These are phyloP conservation scores for Blastocystis sp. DNA, from an alignment of 352 stramenopile species.

Conservation along the genomic window DNA sequence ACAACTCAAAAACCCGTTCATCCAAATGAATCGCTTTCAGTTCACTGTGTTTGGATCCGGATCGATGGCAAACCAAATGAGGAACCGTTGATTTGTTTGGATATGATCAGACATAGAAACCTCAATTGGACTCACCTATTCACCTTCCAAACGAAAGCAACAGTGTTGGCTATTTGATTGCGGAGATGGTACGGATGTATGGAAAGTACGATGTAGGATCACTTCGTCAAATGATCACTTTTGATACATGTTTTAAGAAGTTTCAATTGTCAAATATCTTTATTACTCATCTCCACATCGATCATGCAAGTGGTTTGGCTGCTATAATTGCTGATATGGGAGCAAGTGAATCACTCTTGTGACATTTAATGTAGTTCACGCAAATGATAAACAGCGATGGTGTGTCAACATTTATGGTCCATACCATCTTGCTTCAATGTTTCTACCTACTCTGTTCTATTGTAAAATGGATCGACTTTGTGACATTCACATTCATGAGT, in stretches of 20 bases:
- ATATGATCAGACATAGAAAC: background rate
- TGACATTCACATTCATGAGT: constrained; percentile 46
- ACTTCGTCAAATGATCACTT: background rate
- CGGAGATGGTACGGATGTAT: constrained; percentile 7
- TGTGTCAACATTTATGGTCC: constrained; percentile 72
- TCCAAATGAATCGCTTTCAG: background rate
- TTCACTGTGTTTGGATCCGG: constrained; percentile 1
- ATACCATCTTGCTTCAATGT: constrained; percentile 74
- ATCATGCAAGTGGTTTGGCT: constrained; percentile 77
- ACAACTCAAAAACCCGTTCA: no score
- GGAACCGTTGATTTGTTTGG: background rate
- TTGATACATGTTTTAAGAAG: background rate
- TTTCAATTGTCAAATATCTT: constrained; percentile 75
- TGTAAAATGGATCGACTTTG: constrained; percentile 71
- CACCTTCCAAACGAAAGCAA: background rate
- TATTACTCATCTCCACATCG: constrained; percentile 77
- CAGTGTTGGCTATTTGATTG: constrained; percentile 60
- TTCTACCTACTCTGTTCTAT: constrained; percentile 72
- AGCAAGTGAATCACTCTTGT: background rate
- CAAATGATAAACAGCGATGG: background rate
- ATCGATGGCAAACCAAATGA: background rate
- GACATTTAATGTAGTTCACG: background rate
- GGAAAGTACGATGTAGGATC: background rate
- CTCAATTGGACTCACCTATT: background rate
- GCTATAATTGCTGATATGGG: constrained; percentile 69